phyloP scores from a whole-genome alignment of 1,284 basidiomycete species.

The Anthracocystis panici-leucophaei region DNA sequence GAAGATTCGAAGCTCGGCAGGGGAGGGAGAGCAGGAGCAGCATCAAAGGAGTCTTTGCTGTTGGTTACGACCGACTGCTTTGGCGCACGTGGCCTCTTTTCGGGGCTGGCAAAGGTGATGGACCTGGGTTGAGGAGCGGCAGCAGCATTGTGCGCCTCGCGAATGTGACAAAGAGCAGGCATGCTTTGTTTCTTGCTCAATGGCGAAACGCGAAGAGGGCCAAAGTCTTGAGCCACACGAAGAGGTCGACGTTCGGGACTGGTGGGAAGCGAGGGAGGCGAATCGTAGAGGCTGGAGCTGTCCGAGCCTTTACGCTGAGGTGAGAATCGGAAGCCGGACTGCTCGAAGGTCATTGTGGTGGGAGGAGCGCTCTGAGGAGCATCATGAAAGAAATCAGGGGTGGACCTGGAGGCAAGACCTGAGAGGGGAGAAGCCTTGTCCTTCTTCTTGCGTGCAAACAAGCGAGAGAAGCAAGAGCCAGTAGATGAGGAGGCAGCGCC shows the following conservation, averaged over 20 bases:
- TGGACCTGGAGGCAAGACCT: conserved; percentile 36
- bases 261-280: conserved; percentile 35
- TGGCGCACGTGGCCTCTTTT: conserved; percentile 14
- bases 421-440: conserved; percentile 36
- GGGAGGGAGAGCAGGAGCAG: conserved; percentile 40
- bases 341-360: conserved; percentile 52
- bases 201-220: conserved; percentile 21
- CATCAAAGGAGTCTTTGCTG: conserved; percentile 15
- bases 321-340: conserved; percentile 36
- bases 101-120: conserved; percentile 26
- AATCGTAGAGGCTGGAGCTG: conserved; percentile 19
- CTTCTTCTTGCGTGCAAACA: conserved; percentile 60
- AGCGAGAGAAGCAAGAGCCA: conserved; percentile 41
- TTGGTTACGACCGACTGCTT: conserved; percentile 11
- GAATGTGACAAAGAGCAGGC: conserved; percentile 48
- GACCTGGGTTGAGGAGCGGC: conserved; percentile 13
- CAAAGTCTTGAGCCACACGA: conserved; percentile 15
- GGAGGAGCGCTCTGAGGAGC: conserved; percentile 56
- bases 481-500: conserved; percentile 15
- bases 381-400: conserved; percentile 39
- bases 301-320: conserved; percentile 33
- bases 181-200: conserved; percentile 42
- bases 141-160: conserved; percentile 24
- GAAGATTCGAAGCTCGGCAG: conserved; percentile 43
- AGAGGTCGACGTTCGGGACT: conserved; percentile 31